These are phyloP conservation scores for Tylopilus plumbeoviolaceoides DNA, from an alignment of 768 basidiomycete genomes.

Conservation along the genomic window DNA sequence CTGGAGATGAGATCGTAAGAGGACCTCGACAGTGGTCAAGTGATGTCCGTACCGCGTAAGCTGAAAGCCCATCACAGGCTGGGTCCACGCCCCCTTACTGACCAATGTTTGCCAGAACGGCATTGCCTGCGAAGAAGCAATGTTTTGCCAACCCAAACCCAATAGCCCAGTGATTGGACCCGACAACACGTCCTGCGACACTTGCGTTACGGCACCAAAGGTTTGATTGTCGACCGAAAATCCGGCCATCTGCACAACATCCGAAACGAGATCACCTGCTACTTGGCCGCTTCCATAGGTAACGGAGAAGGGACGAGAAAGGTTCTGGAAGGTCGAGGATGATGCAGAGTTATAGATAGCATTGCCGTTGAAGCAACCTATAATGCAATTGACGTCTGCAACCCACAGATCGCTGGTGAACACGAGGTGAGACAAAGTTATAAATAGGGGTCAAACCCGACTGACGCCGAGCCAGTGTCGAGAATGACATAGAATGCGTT, in stretches of 20 bases:
- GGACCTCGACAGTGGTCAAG: background rate
- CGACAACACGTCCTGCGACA: conserved; percentile 56
- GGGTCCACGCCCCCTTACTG: conserved; percentile 53
- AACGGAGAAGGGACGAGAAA: conserved; percentile 57
- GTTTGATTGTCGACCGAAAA: conserved; percentile 75
- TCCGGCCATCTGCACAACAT: conserved; percentile 85
- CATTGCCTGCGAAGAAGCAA: conserved; percentile 64
- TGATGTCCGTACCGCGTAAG: conserved; percentile 56
- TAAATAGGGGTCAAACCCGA: background rate
- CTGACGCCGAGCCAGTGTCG: conserved; percentile 81
- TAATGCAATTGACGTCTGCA: conserved; percentile 46
- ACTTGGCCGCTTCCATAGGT: conserved; percentile 82
- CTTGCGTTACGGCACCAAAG: conserved; percentile 59
- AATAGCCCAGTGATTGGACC: conserved; percentile 82
- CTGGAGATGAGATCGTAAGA: conserved; percentile 23
- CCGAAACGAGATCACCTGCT: conserved; percentile 62
- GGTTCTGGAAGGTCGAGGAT: conserved; percentile 60
- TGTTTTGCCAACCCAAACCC: conserved; percentile 75
- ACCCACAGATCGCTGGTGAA: conserved; percentile 78
- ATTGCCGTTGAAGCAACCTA: conserved; percentile 44
- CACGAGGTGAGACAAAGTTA: background rate
- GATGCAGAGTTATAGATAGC: conserved; percentile 45
- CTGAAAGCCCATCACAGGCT: conserved; percentile 79
- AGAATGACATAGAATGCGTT: conserved; percentile 79
- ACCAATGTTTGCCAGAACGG: conserved; percentile 88